phyloP scores from a whole-genome alignment of 306 rosid genomes.

The Sicyos baderoa region DNA sequence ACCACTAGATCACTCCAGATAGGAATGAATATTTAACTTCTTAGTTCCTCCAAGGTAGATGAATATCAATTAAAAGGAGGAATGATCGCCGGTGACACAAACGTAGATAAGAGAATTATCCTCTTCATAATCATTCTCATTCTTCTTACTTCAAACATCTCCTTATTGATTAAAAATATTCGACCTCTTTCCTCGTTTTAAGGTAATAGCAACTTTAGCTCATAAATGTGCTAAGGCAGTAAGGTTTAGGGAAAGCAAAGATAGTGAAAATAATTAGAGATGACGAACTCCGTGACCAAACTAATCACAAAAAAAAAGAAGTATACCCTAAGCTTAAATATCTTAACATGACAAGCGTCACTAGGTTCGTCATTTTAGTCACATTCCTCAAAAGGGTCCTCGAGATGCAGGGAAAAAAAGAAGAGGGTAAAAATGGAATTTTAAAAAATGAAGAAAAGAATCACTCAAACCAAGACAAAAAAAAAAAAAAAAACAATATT shows the following conservation, averaged over 20 bases:
- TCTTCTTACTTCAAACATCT: too few relatives aligned
- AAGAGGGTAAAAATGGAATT: constrained; percentile 20
- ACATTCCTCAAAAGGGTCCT: constrained; percentile 26
- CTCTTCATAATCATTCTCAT: too few relatives aligned
- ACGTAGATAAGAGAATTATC: too few relatives aligned
- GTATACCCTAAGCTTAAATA: constrained; percentile 5
- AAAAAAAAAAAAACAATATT: too few relatives aligned
- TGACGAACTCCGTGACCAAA: constrained; percentile 19
- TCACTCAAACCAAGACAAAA: constrained; percentile 46
- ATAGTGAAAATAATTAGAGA: background rate
- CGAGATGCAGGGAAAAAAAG: constrained; percentile 47
- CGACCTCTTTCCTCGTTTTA: background rate
- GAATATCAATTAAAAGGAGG: too few relatives aligned
- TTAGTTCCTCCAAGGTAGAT: too few relatives aligned
- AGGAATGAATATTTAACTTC: too few relatives aligned
- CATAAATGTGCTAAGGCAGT: constrained; percentile 21
- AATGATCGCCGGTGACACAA: too few relatives aligned
- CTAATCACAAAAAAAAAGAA: background rate
- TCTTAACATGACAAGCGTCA: constrained; percentile 15
- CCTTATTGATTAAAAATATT: background rate
- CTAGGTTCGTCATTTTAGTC: constrained; percentile 20
- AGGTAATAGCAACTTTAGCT: background rate
- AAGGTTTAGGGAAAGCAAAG: background rate
- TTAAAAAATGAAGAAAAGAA: constrained; percentile 19
- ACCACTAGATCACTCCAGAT: too few relatives aligned